phyloP scores from a whole-genome alignment of 2,329 filamentous ascomycete species.

The Penicillium sp. region DNA sequence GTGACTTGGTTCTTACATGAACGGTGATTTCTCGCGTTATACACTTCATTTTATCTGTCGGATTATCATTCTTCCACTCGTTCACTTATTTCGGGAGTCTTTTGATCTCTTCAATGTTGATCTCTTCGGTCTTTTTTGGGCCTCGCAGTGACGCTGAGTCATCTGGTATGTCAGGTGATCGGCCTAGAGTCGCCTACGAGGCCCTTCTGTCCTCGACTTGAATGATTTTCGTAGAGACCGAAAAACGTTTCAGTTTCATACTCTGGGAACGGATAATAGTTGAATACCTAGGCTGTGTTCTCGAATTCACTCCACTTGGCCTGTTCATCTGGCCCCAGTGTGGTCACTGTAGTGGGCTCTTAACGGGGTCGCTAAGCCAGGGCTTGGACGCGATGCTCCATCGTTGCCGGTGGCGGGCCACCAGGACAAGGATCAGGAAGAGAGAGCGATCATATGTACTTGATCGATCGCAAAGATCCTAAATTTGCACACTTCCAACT shows the following conservation, averaged over 20 bases:
- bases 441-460: background rate
- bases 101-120: background rate
- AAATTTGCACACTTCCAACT: background rate
- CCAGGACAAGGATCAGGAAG: background rate
- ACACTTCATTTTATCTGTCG: background rate
- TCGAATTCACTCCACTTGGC: background rate
- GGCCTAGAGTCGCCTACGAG: background rate
- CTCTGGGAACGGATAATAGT: too few species aligned
- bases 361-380: slow-evolving; percentile 13
- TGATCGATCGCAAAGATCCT: background rate
- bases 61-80: too few species aligned
- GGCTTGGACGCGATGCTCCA: slow-evolving; percentile 11
- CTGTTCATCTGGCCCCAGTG: background rate
- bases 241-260: too few species aligned
- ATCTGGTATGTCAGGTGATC: slow-evolving; percentile 13
- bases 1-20: background rate
- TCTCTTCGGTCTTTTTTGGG: background rate
- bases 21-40: background rate
- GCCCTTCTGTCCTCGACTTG: background rate
- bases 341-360: background rate
- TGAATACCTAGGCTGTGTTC: background rate
- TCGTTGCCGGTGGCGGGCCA: slow-evolving; percentile 14
- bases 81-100: background rate
- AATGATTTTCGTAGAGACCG: too few species aligned
- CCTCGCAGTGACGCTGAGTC: slow-evolving; percentile 4